phyloP scores from a whole-genome alignment of 306 rosid genomes.

The Acacia confusa region DNA sequence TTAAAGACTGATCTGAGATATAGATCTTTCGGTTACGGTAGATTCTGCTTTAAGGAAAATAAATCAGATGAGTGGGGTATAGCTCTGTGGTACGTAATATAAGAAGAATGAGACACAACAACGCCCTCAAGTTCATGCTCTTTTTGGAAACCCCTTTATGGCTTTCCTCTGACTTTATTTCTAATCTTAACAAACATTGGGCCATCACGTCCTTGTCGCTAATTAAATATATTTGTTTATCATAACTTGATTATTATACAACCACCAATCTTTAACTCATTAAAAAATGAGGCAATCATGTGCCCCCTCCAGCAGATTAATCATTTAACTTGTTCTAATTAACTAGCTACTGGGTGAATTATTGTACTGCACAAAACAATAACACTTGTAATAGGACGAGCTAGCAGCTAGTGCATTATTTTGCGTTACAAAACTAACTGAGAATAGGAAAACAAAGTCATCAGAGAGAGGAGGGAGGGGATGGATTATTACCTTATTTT shows the following conservation, averaged over 20 bases:
- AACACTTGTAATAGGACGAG: neutral
- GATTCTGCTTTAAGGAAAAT: constrained; percentile 22
- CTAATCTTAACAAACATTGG: constrained; percentile 24
- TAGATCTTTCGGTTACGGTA: neutral
- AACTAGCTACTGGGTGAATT: neutral
- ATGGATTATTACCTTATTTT: neutral
- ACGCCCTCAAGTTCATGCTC: constrained; percentile 23
- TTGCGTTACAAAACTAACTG: neutral
- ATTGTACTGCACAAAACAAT: neutral
- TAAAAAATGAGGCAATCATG: neutral
- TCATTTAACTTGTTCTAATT: neutral
- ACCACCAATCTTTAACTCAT: neutral
- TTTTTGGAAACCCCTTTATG: constrained; percentile 30
- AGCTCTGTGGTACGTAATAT: neutral
- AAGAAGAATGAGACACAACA: constrained; percentile 15
- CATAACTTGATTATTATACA: neutral
- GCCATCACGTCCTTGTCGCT: neutral
- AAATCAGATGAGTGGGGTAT: constrained; percentile 11
- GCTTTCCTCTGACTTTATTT: neutral
- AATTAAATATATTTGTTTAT: neutral
- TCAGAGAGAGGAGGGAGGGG: neutral
- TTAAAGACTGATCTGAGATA: neutral
- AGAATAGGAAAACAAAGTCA: neutral
- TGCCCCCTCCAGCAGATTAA: neutral
- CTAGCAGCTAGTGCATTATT: neutral